Conservation (phyloP, 1,139 yeast genomes). For the Geotrichum citri-aurantii region DNA sequence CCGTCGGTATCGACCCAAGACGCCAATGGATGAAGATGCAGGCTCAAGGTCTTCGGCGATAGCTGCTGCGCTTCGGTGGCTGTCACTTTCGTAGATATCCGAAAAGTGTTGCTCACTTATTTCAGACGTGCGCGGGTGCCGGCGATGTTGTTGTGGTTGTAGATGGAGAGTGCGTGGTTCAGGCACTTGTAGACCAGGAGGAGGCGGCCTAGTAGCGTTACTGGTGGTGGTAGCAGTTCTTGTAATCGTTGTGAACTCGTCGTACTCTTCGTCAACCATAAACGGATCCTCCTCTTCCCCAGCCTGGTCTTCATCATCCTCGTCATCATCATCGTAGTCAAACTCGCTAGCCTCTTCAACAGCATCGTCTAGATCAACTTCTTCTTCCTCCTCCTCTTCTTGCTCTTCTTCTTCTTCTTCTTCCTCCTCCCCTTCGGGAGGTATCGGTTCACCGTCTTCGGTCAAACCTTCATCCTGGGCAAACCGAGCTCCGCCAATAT, state of each 20-base stretch:
- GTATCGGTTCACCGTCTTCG: neutral
- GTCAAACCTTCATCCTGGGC: neutral
- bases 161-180: neutral
- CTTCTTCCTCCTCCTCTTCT: neutral
- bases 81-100: neutral
- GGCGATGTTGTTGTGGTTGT: neutral
- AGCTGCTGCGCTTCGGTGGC: neutral
- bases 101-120: neutral
- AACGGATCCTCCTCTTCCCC: conserved; percentile 8
- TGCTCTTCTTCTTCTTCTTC: neutral
- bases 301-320: conserved; percentile 6
- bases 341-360: conserved; percentile 5
- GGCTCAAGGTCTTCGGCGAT: conserved; percentile 2
- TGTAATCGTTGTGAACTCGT: neutral
- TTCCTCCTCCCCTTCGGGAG: neutral
- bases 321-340: conserved; percentile 1
- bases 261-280: conserved; percentile 12
- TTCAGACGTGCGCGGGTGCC: neutral
- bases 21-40: neutral
- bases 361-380: neutral
- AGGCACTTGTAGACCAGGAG: neutral
- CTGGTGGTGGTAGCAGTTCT: neutral
- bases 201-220: neutral
- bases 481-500: conserved; percentile 1
- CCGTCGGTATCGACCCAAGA: neutral